A percentile compares a stretch with the other conserved stretches of the same genome.
phyloP scores from a whole-genome alignment of 2,329 filamentous ascomycete genomes.

The Xylaria digitata region DNA sequence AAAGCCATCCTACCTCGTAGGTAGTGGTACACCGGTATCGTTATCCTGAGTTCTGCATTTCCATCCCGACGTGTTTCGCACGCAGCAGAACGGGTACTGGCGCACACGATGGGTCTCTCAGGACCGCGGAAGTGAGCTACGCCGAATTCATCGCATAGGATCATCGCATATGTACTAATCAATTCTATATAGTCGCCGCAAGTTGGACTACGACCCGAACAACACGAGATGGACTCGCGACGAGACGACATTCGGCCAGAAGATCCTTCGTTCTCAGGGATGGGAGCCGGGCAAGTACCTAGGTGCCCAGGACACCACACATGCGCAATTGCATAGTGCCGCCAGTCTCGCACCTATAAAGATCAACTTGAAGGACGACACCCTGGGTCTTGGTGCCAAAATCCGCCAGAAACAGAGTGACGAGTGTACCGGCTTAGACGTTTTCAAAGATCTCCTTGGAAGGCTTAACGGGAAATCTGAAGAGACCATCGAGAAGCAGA shows the following conservation, averaged over 20 bases:
- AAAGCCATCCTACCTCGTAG: neutral
- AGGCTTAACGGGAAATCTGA: slow-evolving; percentile 89
- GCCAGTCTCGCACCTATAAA: slow-evolving; percentile 88
- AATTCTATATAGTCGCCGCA: slow-evolving; percentile 59
- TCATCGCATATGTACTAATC: slow-evolving; percentile 20
- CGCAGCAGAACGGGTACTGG: slow-evolving; percentile 1
- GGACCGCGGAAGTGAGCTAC: slow-evolving; percentile 44
- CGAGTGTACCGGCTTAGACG: slow-evolving; percentile 85
- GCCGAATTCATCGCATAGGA: neutral
- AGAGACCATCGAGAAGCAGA: slow-evolving; percentile 75
- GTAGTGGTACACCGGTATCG: slow-evolving; percentile 17
- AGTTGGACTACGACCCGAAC: slow-evolving; percentile 91
- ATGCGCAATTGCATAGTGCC: slow-evolving; percentile 79
- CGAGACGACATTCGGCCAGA: slow-evolving; percentile 86
- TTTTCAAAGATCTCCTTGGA: slow-evolving; percentile 86
- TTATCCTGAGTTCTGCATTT: slow-evolving; percentile 21
- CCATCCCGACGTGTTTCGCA: slow-evolving; percentile 1
- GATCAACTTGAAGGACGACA: slow-evolving; percentile 89
- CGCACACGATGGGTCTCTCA: slow-evolving; percentile 46
- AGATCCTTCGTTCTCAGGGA: slow-evolving; percentile 86
- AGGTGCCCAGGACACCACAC: slow-evolving; percentile 79
- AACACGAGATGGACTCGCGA: slow-evolving; percentile 93
- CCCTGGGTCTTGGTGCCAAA: slow-evolving; percentile 86
- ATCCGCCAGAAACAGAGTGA: slow-evolving; percentile 72
- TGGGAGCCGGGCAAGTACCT: slow-evolving; percentile 89